A percentile compares a stretch with the other conserved stretches of the same genome.
phyloP scores from a whole-genome alignment of 176 grass and related monocot genomes.

The Coix lacrymajobi region DNA sequence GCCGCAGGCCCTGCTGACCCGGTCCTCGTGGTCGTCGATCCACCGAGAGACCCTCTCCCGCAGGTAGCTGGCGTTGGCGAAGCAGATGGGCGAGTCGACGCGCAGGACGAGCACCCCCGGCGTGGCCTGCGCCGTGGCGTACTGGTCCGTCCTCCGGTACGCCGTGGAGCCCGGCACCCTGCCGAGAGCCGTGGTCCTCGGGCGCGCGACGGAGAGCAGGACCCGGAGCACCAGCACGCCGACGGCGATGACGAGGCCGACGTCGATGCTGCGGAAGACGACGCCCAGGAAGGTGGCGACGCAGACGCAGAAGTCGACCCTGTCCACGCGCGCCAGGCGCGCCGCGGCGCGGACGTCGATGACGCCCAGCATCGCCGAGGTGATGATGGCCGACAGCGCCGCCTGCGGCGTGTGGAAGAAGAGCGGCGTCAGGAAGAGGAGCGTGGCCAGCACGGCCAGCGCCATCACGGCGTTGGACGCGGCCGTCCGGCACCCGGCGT shows the following conservation, averaged over 20 bases:
- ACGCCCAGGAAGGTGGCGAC: conserved; percentile 43
- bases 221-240: conserved; percentile 45
- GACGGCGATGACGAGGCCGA: conserved; percentile 53
- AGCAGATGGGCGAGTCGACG: conserved; percentile 63
- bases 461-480: conserved; percentile 71
- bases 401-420: conserved; percentile 54
- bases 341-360: conserved; percentile 24
- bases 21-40: conserved; percentile 58
- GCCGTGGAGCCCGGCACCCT: conserved; percentile 49
- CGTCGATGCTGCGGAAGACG: conserved; percentile 42
- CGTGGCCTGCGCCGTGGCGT: conserved; percentile 23
- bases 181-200: conserved; percentile 55
- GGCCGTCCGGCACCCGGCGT: conserved; percentile 52
- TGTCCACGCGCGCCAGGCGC: conserved; percentile 44
- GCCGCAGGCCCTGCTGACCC: conserved; percentile 7
- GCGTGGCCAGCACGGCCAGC: conserved; percentile 37
- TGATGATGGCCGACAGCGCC: conserved; percentile 63
- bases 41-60: conserved; percentile 56
- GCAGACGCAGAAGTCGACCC: conserved; percentile 57
- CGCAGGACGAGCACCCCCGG: conserved; percentile 50
- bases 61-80: conserved; percentile 70
- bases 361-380: conserved; percentile 53
- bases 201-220: conserved; percentile 50
- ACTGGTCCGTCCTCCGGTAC: conserved; percentile 59
- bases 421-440: conserved; percentile 52